Percentiles rank a stretch among this genome's conserved stretches.
Conservation (phyloP, 2,329 filamentous ascomycete genomes). For the Teratosphaeria destructans region DNA sequence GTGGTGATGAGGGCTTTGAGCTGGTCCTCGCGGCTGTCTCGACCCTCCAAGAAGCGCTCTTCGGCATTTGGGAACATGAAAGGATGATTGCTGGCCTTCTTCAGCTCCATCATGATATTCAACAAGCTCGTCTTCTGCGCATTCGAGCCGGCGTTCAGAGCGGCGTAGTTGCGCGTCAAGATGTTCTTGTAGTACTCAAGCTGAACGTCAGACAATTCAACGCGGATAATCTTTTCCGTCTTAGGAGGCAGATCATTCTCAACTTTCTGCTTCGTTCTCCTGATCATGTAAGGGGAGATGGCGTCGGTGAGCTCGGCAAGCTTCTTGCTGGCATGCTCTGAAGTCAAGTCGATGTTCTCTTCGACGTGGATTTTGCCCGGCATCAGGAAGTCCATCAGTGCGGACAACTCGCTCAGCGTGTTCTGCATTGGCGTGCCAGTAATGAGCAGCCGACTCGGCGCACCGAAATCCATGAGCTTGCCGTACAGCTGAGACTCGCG, state of each 20-base stretch:
- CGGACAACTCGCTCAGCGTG: slow-evolving; percentile 82
- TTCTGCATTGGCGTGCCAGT: slow-evolving; percentile 98
- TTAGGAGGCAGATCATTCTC: slow-evolving; percentile 94
- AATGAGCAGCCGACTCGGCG: slow-evolving; percentile 82
- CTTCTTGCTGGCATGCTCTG: slow-evolving; percentile 74
- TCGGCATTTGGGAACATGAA: slow-evolving; percentile 96
- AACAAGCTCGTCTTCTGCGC: slow-evolving; percentile 90
- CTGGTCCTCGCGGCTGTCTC: slow-evolving; percentile 73
- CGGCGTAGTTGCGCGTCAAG: slow-evolving; percentile 88
- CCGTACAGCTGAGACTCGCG: slow-evolving; percentile 86
- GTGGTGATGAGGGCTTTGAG: slow-evolving; percentile 89
- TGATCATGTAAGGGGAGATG: slow-evolving; percentile 89
- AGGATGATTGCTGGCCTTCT: slow-evolving; percentile 97
- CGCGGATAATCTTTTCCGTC: slow-evolving; percentile 96
- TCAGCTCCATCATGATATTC: slow-evolving; percentile 99
- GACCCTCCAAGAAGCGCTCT: slow-evolving; percentile 69
- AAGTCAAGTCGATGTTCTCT: slow-evolving; percentile 72
- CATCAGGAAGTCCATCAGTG: slow-evolving; percentile 91
- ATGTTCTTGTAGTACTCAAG: slow-evolving; percentile 99
- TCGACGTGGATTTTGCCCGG: slow-evolving; percentile 89
- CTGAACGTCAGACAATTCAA: slow-evolving; percentile 92
- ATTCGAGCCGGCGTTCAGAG: slow-evolving; percentile 77
- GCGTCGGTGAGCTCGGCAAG: slow-evolving; percentile 73
- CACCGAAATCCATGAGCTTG: slow-evolving; percentile 73
- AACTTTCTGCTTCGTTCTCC: slow-evolving; percentile 92